Conservation (phyloP, 768 basidiomycete genomes). For the Tricholoma matsutake region DNA sequence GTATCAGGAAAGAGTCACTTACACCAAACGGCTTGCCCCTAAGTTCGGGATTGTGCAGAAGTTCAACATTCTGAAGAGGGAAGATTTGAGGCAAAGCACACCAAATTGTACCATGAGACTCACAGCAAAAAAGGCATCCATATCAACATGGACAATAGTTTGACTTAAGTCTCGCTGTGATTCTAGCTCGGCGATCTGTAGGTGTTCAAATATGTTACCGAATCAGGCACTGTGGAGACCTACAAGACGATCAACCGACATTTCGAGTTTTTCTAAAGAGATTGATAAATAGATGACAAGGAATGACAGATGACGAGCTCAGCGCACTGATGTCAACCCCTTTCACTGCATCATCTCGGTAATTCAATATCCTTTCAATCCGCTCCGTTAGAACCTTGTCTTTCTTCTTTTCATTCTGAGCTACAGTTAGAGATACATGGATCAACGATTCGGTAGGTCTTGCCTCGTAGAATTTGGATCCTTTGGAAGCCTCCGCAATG, state of each 20-base stretch:
- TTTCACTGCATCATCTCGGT: constrained; percentile 54
- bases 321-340: constrained; percentile 55
- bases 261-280: constrained; percentile 56
- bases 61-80: constrained; percentile 56
- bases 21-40: constrained; percentile 75
- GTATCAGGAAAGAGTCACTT: constrained; percentile 17
- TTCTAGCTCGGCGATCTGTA: constrained; percentile 70
- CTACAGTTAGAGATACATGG: background rate
- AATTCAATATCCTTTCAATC: constrained; percentile 66
- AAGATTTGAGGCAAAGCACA: background rate
- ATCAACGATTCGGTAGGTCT: constrained; percentile 12
- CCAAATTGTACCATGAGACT: constrained; percentile 10
- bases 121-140: constrained; percentile 88
- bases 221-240: constrained; percentile 18
- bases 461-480: constrained; percentile 90
- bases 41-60: constrained; percentile 60
- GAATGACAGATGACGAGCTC: constrained; percentile 6
- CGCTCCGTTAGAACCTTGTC: constrained; percentile 81
- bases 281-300: constrained; percentile 9
- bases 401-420: constrained; percentile 83
- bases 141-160: constrained; percentile 90
- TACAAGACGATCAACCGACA: constrained; percentile 67
- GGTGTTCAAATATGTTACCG: constrained; percentile 1
- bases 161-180: constrained; percentile 74
- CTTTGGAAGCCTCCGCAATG: constrained; percentile 89